Percentiles rank a stretch among this genome's conserved stretches.
These are phyloP conservation scores for Fusarium cicatricum DNA, from an alignment of 2,329 filamentous ascomycete genomes.

Conservation along the genomic window DNA sequence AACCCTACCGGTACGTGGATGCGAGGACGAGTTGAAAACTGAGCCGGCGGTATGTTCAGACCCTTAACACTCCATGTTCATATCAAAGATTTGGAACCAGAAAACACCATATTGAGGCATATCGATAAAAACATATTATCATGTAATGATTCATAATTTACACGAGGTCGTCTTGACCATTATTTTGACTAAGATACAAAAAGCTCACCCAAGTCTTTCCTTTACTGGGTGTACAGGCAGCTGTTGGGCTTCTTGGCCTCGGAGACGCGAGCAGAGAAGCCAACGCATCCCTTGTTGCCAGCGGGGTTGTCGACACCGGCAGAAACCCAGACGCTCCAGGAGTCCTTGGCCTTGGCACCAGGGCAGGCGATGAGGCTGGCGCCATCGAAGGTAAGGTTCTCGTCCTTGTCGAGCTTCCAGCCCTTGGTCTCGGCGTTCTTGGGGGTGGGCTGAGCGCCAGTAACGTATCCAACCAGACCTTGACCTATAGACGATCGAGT, in stretches of 20 bases:
- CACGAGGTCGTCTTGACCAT: background rate
- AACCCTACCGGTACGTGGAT: too few species aligned
- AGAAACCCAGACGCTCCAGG: constrained; percentile 52
- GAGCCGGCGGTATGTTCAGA: too few species aligned
- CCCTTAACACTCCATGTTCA: too few species aligned
- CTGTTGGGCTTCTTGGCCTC: constrained; percentile 42
- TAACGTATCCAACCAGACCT: constrained; percentile 62
- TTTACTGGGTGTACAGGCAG: constrained; percentile 47
- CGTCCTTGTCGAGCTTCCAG: constrained; percentile 55
- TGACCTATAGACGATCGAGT: constrained; percentile 50
- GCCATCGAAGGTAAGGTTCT: constrained; percentile 57
- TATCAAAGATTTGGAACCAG: too few species aligned
- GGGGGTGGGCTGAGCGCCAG: constrained; percentile 50
- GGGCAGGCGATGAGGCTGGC: constrained; percentile 62
- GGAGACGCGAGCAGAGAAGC: constrained; percentile 45
- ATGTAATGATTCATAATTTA: background rate
- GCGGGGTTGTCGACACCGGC: constrained; percentile 46
- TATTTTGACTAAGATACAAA: too few species aligned
- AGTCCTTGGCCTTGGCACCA: constrained; percentile 46
- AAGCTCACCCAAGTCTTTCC: background rate
- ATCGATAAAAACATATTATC: too few species aligned
- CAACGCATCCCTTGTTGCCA: constrained; percentile 49
- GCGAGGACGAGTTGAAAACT: too few species aligned
- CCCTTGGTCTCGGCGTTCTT: constrained; percentile 55
- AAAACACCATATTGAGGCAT: too few species aligned